Base-by-base conservation (phyloP, 1,284 basidiomycete species). In the Ceratobasidium sp. region DNA sequence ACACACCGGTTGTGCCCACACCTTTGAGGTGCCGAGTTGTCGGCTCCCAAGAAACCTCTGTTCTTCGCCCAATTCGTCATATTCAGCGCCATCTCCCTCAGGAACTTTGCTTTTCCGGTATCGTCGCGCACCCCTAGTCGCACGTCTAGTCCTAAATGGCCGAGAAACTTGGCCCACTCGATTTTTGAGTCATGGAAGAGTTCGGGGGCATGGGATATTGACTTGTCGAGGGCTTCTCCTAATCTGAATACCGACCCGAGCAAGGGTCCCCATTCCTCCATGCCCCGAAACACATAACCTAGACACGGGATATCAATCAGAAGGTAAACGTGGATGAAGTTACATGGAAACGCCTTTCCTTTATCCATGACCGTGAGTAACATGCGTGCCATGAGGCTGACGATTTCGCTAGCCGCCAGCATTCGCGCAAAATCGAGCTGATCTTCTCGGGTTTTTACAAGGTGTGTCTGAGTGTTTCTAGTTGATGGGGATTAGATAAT, bases 141-240 rank as follows among this genome's bases (percentile, higher is more conserved):
- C 4, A 22, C 48, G 6, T 49, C 48, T 49, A 22, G 48, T 8
- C n/a, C n/a, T 22, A 49, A 22, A 6, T 49, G 48, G n/a, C 22
- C n/a, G 48, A 49, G 48, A 19, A 49, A 49, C n/a, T 49, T 49
- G 48, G 48, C n/a, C 48, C 48, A 49, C 7, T 49, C 48, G n/a
- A 49, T n/a, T 49, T 19, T 22, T 5, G 48, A 49, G 2, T 49
- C 48, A 22, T 49, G 6, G 48, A 49, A 49, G n/a, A 49, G 48
- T 22, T 49, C 48, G n/a, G 48, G 48, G 22, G 48, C 48, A n/a
- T 22, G n/a, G 4, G 48, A n/a, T 49, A n/a, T 22, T 22, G 48
- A 49, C 5, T n/a, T 49, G n/a, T 49, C 48, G 8, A 49, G 48
- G 22, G 48, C n/a, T 5, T 49, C 48, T 9, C 48, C 48, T 6